phyloP scores from a whole-genome alignment of 2,329 filamentous ascomycete genomes.

The Talaromyces funiculosus region DNA sequence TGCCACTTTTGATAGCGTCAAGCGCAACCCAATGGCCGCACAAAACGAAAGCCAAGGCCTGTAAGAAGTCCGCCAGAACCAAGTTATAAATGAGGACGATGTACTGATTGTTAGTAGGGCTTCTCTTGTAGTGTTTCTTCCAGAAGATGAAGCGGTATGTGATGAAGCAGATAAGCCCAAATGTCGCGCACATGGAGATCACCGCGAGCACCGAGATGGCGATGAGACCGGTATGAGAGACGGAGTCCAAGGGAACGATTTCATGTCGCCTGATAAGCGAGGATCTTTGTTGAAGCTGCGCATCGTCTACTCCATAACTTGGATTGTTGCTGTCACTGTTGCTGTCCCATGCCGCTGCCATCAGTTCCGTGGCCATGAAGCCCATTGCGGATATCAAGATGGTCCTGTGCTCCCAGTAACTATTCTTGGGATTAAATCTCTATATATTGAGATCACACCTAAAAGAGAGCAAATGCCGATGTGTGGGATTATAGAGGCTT shows the following conservation, averaged over 20 bases:
- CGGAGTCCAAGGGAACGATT: constrained; percentile 18
- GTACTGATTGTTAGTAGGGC: constrained; percentile 51
- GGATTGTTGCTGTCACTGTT: background rate
- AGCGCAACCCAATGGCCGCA: constrained; percentile 44
- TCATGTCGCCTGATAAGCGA: background rate
- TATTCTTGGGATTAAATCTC: background rate
- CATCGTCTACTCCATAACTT: background rate
- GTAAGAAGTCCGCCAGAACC: constrained; percentile 46
- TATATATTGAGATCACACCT: background rate
- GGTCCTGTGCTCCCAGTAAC: too few species aligned
- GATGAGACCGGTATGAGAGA: constrained; percentile 37
- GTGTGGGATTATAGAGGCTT: background rate
- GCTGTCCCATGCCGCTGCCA: background rate
- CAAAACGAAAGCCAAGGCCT: constrained; percentile 42
- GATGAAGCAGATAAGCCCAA: constrained; percentile 43
- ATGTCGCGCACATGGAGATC: constrained; percentile 43
- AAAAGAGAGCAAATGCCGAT: background rate
- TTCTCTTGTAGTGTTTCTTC: constrained; percentile 43
- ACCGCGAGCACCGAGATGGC: constrained; percentile 44
- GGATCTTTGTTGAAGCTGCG: background rate
- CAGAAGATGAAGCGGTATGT: constrained; percentile 49
- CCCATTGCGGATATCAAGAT: background rate
- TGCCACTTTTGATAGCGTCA: constrained; percentile 41
- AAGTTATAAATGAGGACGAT: constrained; percentile 50
- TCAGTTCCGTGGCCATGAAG: background rate